Percentiles rank a stretch among this genome's conserved stretches.
Conservation (phyloP, 1,284 basidiomycete species). For the Acaromyces ingoldii region DNA sequence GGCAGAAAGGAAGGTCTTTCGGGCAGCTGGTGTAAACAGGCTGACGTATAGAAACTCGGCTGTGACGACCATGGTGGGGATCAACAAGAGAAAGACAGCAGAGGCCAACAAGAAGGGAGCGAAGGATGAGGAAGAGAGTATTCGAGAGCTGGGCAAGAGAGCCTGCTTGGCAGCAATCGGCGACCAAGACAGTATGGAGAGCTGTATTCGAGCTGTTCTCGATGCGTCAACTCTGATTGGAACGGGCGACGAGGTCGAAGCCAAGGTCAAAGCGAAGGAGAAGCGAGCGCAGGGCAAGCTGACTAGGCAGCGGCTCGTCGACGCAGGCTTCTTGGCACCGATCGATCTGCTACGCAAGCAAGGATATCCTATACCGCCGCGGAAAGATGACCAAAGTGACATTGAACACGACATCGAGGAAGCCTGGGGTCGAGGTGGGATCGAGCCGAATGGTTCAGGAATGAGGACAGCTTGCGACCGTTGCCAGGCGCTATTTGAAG, state of each 20-base stretch:
- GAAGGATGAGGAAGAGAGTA: background rate
- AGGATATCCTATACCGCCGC: slow-evolving; percentile 23
- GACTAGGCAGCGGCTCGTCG: slow-evolving; percentile 17
- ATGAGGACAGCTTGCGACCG: slow-evolving; percentile 35
- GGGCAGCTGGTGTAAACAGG: background rate
- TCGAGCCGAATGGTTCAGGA: slow-evolving; percentile 23
- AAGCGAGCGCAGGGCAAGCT: slow-evolving; percentile 12
- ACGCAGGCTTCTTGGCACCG: slow-evolving; percentile 31
- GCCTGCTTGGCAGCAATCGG: too few relatives aligned
- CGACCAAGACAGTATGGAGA: too few relatives aligned
- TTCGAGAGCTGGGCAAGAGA: background rate
- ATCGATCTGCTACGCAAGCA: slow-evolving; percentile 23
- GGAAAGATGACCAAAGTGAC: background rate
- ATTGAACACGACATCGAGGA: slow-evolving; percentile 11
- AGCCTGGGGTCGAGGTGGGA: slow-evolving; percentile 24
- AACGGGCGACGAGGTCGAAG: slow-evolving; percentile 64
- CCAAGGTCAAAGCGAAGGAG: background rate
- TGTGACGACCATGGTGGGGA: background rate
- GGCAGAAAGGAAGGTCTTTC: background rate
- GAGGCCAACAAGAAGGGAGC: background rate
- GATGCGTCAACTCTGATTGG: slow-evolving; percentile 1
- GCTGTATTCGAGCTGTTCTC: too few relatives aligned
- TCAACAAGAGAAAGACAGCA: background rate
- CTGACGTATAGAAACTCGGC: slow-evolving; percentile 2
- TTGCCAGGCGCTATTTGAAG: slow-evolving; percentile 32